These are phyloP conservation scores for Albifimbria verrucaria DNA, from an alignment of 2,329 filamentous ascomycete species.

Conservation along the genomic window DNA sequence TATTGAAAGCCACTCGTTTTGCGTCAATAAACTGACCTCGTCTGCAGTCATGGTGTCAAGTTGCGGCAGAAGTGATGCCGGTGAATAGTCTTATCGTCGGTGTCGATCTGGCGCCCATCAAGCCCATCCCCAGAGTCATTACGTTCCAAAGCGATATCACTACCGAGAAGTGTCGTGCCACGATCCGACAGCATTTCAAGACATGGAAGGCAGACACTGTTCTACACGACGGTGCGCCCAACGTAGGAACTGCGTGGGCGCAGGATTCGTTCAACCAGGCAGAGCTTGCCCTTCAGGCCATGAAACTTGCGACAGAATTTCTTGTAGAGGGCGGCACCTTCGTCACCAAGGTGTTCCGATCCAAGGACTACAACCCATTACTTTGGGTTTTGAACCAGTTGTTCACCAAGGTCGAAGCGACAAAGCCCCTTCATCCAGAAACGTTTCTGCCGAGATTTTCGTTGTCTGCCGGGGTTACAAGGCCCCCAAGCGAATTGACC, in stretches of 20 bases:
- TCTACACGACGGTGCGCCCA: conserved; percentile 93
- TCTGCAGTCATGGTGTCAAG: conserved; percentile 84
- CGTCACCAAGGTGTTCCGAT: conserved; percentile 95
- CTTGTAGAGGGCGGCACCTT: conserved; percentile 85
- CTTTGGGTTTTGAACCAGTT: conserved; percentile 98
- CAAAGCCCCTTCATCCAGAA: conserved; percentile 92
- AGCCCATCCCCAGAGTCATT: conserved; percentile 89
- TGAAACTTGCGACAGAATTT: conserved; percentile 95
- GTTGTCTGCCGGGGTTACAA: conserved; percentile 95
- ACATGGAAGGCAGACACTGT: conserved; percentile 96
- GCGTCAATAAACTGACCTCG: conserved; percentile 20
- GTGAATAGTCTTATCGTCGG: conserved; percentile 85
- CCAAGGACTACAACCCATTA: conserved; percentile 93
- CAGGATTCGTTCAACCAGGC: conserved; percentile 98
- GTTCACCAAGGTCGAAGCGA: conserved; percentile 92
- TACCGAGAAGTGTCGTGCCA: conserved; percentile 90
- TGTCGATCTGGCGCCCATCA: conserved; percentile 93
- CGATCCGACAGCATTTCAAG: conserved; percentile 85
- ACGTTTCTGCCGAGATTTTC: conserved; percentile 97
- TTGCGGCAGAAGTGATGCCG: conserved; percentile 94
- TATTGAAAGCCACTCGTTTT: neutral
- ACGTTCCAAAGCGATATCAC: conserved; percentile 98
- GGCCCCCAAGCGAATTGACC: conserved; percentile 89
- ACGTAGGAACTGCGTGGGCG: conserved; percentile 96
- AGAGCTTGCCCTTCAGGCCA: conserved; percentile 81